These are phyloP conservation scores for Drechmeria coniospora DNA, from an alignment of 2,329 filamentous ascomycete species.

Conservation along the genomic window DNA sequence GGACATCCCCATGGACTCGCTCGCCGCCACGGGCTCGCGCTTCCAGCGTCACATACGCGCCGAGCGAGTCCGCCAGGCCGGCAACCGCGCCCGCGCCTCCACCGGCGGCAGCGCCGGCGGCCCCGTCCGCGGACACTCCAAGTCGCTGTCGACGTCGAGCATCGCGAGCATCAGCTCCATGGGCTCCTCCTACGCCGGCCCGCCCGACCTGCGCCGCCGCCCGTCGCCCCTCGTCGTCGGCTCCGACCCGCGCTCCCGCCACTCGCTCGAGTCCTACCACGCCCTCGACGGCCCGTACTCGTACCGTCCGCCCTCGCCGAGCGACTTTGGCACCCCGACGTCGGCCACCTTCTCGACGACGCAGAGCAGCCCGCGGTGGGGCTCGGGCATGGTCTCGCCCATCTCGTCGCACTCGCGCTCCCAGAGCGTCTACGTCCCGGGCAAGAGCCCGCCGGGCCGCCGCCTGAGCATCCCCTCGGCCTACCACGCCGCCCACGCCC, in stretches of 20 bases:
- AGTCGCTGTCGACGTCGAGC: slow-evolving; percentile 73
- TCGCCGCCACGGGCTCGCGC: slow-evolving; percentile 80
- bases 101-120: slow-evolving; percentile 60
- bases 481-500: slow-evolving; percentile 57
- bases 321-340: slow-evolving; percentile 67
- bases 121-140: slow-evolving; percentile 66
- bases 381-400: slow-evolving; percentile 55
- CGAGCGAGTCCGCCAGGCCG: slow-evolving; percentile 63
- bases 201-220: slow-evolving; percentile 52
- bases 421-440: slow-evolving; percentile 53
- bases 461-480: slow-evolving; percentile 71
- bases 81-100: slow-evolving; percentile 57
- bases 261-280: slow-evolving; percentile 54
- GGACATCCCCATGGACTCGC: slow-evolving; percentile 83
- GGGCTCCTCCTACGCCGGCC: slow-evolving; percentile 51
- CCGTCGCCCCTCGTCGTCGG: slow-evolving; percentile 77
- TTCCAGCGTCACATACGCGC: slow-evolving; percentile 88
- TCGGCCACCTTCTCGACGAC: slow-evolving; percentile 69
- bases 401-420: slow-evolving; percentile 52
- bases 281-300: slow-evolving; percentile 46
- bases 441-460: slow-evolving; percentile 50
- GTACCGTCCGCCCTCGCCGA: slow-evolving; percentile 52
- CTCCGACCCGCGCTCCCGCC: slow-evolving; percentile 49
- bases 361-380: slow-evolving; percentile 63
- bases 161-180: slow-evolving; percentile 59